Percentiles rank a stretch among this genome's conserved stretches.
Evolutionary conservation across 164 flowering plant species (phyloP).

Genomic region (Aristolochia contorta): DNA sequence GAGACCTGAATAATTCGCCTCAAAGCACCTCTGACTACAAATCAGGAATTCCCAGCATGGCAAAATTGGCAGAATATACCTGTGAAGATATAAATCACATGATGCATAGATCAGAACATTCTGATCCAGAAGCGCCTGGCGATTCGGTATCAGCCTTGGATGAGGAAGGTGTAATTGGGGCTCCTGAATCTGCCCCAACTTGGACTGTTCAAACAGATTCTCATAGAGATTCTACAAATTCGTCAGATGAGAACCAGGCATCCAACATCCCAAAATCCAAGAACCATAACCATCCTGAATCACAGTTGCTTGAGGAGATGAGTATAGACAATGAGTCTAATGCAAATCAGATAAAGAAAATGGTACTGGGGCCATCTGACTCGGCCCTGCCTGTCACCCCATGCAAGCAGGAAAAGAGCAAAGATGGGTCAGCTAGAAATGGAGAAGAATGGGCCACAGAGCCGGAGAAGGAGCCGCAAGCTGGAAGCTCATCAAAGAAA

Average conservation of each 20-base stretch:
- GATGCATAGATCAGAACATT: not conserved
- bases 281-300: slow-evolving; percentile 19
- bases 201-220: slow-evolving; percentile 7
- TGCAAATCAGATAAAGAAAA: slow-evolving; percentile 31
- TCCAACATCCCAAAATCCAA: slow-evolving; percentile 27
- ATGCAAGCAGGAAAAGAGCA: slow-evolving; percentile 42
- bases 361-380: slow-evolving; percentile 31
- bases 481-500: slow-evolving; percentile 32
- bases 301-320: slow-evolving; percentile 23
- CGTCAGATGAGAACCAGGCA: slow-evolving; percentile 8
- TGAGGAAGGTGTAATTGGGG: slow-evolving; percentile 22
- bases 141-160: slow-evolving; percentile 31
- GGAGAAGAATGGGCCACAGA: slow-evolving; percentile 26
- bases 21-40: slow-evolving; percentile 18
- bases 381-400: slow-evolving; percentile 67
- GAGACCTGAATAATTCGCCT: slow-evolving; percentile 24
- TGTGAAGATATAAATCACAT: not conserved
- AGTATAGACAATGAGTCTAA: slow-evolving; percentile 38
- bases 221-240: slow-evolving; percentile 13
- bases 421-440: slow-evolving; percentile 34
- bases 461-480: slow-evolving; percentile 30
- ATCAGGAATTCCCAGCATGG: slow-evolving; percentile 10
- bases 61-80: slow-evolving; percentile 7
- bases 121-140: slow-evolving; percentile 18
- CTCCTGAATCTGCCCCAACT: slow-evolving; percentile 11